Evolutionary conservation across 208 protist species (phyloP).

Genomic region (Plasmodiophora brassicae): DNA sequence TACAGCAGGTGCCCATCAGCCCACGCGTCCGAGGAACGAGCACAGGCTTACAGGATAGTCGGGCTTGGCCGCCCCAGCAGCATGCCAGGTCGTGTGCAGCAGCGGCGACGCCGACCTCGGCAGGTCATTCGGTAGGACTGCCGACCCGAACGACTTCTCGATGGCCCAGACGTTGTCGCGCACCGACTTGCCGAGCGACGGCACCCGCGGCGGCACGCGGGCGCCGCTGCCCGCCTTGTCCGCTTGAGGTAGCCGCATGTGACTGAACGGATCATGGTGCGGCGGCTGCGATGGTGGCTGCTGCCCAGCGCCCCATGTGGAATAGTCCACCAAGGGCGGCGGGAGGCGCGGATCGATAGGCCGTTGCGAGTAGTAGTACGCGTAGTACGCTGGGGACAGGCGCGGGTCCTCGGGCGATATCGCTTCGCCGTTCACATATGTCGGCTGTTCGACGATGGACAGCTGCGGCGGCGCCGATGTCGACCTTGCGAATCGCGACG

Average conservation of each 20-base stretch:
- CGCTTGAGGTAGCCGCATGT: constrained; percentile 11
- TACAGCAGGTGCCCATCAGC: too few species aligned
- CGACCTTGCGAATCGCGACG: neutral
- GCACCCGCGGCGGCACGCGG: neutral
- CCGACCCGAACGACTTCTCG: constrained; percentile 21
- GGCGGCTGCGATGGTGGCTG: neutral
- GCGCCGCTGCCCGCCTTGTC: neutral
- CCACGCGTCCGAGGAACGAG: too few species aligned
- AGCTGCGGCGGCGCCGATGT: constrained; percentile 39
- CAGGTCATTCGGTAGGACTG: neutral
- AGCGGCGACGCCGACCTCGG: neutral
- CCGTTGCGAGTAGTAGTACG: constrained; percentile 46
- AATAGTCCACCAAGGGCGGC: constrained; percentile 39
- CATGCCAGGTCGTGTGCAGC: neutral
- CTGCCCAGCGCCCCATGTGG: neutral
- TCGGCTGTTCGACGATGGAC: neutral
- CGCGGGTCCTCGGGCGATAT: constrained; percentile 37
- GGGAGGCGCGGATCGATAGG: constrained; percentile 41
- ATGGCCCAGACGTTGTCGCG: neutral
- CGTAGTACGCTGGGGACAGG: constrained; percentile 43
- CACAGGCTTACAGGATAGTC: too few species aligned
- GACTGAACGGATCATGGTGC: neutral
- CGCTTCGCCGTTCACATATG: constrained; percentile 27
- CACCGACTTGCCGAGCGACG: neutral
- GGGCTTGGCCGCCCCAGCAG: too few species aligned